A percentile compares a stretch with the other conserved stretches of the same genome.
Evolutionary conservation across 1,284 basidiomycete species (phyloP).

Genomic region (Coniferiporia weirii): DNA sequence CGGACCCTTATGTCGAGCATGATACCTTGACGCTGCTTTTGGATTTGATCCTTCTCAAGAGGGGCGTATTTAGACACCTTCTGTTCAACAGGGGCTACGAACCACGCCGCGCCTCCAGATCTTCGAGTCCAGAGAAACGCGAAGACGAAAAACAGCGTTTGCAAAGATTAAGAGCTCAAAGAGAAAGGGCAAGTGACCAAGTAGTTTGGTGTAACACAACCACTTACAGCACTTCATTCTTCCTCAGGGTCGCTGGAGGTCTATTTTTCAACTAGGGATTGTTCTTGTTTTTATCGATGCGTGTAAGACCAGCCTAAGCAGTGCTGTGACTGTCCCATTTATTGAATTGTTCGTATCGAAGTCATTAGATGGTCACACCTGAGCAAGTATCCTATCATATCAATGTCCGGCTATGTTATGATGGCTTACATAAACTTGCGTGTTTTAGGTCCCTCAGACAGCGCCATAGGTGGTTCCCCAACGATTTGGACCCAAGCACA

Average conservation of each 20-base stretch:
- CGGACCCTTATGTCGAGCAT: constrained; percentile 89
- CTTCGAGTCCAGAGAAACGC: constrained; percentile 14
- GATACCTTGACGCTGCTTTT: constrained; percentile 73
- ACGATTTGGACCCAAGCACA: constrained; percentile 34
- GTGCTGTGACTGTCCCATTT: not conserved
- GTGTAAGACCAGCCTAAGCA: constrained; percentile 42
- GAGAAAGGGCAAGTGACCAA: constrained; percentile 4
- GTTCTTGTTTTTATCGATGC: constrained; percentile 60
- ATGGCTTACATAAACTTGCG: not conserved
- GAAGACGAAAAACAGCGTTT: constrained; percentile 17
- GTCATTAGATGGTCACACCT: constrained; percentile 75
- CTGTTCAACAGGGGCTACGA: constrained; percentile 80
- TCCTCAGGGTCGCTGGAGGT: constrained; percentile 48
- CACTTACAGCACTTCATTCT: not conserved
- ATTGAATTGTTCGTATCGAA: constrained; percentile 25
- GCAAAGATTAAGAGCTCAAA: not conserved
- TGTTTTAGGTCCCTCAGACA: constrained; percentile 1
- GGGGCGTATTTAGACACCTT: constrained; percentile 82
- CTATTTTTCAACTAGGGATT: constrained; percentile 51
- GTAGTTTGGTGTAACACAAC: not conserved
- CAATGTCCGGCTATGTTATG: not conserved
- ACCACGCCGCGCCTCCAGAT: constrained; percentile 31
- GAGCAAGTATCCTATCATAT: constrained; percentile 33
- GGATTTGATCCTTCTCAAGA: constrained; percentile 84
- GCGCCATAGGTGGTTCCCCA: constrained; percentile 32